A percentile compares a stretch with the other conserved stretches of the same genome.
Conservation (phyloP, 306 rosid species). For the Sicyos edulis region DNA sequence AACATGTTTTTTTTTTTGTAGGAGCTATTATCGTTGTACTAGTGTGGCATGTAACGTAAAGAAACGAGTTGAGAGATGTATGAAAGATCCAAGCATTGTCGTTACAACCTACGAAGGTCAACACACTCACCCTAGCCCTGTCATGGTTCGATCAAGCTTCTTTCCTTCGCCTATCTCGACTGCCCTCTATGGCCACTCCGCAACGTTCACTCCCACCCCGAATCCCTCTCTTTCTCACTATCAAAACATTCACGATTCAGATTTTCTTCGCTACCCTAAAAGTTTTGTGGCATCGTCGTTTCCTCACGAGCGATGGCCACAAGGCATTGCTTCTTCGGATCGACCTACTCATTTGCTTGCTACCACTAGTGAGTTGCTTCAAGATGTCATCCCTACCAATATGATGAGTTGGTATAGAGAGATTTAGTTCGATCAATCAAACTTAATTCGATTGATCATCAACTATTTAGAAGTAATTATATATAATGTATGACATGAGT, state of each 20-base stretch:
- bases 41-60: conserved; percentile 74
- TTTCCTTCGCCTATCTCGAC: conserved; percentile 25
- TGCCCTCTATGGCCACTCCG: conserved; percentile 26
- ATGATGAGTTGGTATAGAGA: conserved; percentile 29
- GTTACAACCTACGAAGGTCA: conserved; percentile 95
- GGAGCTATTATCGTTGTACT: conserved; percentile 99
- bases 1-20: not conserved
- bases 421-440: not conserved
- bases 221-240: conserved; percentile 13
- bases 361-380: conserved; percentile 50
- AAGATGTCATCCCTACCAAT: conserved; percentile 59
- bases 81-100: conserved; percentile 61
- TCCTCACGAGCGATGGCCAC: conserved; percentile 32
- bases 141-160: conserved; percentile 45
- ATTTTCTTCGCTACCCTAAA: conserved; percentile 18
- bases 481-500: not conserved
- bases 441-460: not conserved
- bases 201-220: conserved; percentile 28
- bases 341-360: conserved; percentile 20
- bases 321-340: not conserved
- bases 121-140: conserved; percentile 71
- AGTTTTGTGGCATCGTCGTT: conserved; percentile 15
- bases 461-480: not conserved
- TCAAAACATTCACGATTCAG: not conserved
- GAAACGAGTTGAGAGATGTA: conserved; percentile 85